phyloP scores from a whole-genome alignment of 2,329 filamentous ascomycete genomes.

The Anthostomella pinea region DNA sequence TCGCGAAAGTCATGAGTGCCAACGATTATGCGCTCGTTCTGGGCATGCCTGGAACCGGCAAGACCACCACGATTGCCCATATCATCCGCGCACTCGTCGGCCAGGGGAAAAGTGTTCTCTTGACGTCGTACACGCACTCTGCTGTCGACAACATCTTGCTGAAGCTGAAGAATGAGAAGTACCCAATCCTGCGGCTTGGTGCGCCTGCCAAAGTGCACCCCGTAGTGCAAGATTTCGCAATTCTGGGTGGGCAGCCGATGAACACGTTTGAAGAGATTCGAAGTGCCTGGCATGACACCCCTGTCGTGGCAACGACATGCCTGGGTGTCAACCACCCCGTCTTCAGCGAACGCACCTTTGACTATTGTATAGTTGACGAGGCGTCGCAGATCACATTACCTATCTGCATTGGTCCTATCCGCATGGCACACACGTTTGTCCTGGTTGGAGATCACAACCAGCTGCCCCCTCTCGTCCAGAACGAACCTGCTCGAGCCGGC shows the following conservation, averaged over 20 bases:
- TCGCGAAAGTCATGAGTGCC: constrained; percentile 93
- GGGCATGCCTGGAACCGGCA: constrained; percentile 97
- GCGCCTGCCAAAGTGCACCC: constrained; percentile 82
- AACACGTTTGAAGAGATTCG: constrained; percentile 79
- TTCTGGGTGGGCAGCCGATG: constrained; percentile 71
- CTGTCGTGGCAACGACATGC: constrained; percentile 92
- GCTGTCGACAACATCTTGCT: constrained; percentile 97
- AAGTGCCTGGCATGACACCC: constrained; percentile 77
- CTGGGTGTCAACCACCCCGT: constrained; percentile 86
- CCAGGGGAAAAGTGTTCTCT: constrained; percentile 85
- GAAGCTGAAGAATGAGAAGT: constrained; percentile 78
- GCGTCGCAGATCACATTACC: constrained; percentile 96
- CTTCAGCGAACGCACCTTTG: constrained; percentile 85
- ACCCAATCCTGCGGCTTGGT: constrained; percentile 81
- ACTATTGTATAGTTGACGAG: constrained; percentile 98
- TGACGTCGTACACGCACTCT: constrained; percentile 96
- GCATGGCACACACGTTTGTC: constrained; percentile 89
- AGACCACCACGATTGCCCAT: constrained; percentile 96
- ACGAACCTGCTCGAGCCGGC: constrained; percentile 79
- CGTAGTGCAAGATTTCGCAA: constrained; percentile 82
- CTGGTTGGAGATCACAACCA: constrained; percentile 97
- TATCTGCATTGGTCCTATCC: constrained; percentile 89
- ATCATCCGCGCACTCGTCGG: constrained; percentile 88
- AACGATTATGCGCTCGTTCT: constrained; percentile 95
- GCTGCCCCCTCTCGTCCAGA: constrained; percentile 88